phyloP scores from a whole-genome alignment of 495 filamentous ascomycete genomes.

The Sordaria brevicollis region DNA sequence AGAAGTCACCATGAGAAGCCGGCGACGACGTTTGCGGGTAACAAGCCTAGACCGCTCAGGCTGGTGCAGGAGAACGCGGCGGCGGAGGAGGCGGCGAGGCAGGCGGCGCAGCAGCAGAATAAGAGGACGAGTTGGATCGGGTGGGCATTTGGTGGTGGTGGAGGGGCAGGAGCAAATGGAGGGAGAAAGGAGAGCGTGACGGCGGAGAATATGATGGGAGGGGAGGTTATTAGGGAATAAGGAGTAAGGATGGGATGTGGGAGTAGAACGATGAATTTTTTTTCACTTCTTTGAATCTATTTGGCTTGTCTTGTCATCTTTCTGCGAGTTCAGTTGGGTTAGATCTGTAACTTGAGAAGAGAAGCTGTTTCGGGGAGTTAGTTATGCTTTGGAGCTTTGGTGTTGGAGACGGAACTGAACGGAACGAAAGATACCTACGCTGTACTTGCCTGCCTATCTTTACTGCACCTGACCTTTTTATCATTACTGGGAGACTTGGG shows the following conservation, averaged over 20 bases:
- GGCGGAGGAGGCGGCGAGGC: constrained; percentile 13
- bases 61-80: constrained; percentile 61
- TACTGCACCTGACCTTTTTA: not conserved
- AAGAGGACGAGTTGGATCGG: constrained; percentile 50
- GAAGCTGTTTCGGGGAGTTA: not conserved
- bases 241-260: too few relatives aligned
- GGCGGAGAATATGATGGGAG: not conserved
- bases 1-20: constrained; percentile 46
- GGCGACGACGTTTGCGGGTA: constrained; percentile 52
- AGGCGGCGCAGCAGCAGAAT: constrained; percentile 20
- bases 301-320: not conserved
- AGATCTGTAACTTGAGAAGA: not conserved
- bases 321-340: not conserved
- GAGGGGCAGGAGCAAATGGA: constrained; percentile 26
- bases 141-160: constrained; percentile 26
- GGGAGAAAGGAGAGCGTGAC: constrained; percentile 30
- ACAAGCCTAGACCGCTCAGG: constrained; percentile 72
- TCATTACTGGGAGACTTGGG: not conserved
- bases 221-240: constrained; percentile 18
- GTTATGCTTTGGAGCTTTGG: not conserved
- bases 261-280: not conserved
- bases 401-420: not conserved
- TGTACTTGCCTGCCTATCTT: not conserved
- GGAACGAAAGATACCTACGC: not conserved
- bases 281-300: not conserved